Conservation (phyloP, 805 yeast species). For the Teunomyces pallodes region DNA sequence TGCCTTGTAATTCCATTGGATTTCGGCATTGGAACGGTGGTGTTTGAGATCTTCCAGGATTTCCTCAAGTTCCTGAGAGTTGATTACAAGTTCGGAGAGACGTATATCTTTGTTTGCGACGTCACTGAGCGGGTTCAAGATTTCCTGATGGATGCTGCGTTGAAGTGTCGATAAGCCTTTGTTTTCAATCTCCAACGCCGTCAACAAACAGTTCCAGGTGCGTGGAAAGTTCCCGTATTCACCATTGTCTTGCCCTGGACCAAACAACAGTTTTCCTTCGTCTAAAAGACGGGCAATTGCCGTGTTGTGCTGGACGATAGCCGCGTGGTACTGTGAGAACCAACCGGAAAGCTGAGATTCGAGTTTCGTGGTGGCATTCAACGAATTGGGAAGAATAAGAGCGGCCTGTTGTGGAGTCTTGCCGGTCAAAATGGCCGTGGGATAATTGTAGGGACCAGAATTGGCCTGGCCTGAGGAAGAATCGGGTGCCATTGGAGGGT, state of each 20-base stretch:
- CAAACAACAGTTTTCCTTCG: constrained; percentile 20
- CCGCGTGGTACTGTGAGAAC: constrained; percentile 27
- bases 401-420: constrained; percentile 43
- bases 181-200: constrained; percentile 49
- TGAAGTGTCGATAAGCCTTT: constrained; percentile 49
- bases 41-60: constrained; percentile 24
- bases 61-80: constrained; percentile 43
- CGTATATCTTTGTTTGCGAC: constrained; percentile 52
- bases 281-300: constrained; percentile 18
- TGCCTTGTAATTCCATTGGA: constrained; percentile 74
- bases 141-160: constrained; percentile 49
- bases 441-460: constrained; percentile 15
- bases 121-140: constrained; percentile 52
- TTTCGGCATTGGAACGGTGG: constrained; percentile 35
- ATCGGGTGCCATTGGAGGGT: constrained; percentile 3
- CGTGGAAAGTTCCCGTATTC: constrained; percentile 41
- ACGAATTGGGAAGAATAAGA: constrained; percentile 33
- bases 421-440: constrained; percentile 40
- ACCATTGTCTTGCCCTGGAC: constrained; percentile 11
- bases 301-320: constrained; percentile 15
- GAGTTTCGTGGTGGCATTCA: constrained; percentile 27
- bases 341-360: constrained; percentile 31
- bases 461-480: constrained; percentile 2
- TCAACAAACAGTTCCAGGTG: constrained; percentile 46
- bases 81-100: constrained; percentile 55